A percentile compares a stretch with the other conserved stretches of the same genome.
phyloP scores from a whole-genome alignment of 2,329 filamentous ascomycete species.

The Alternaria sp. region DNA sequence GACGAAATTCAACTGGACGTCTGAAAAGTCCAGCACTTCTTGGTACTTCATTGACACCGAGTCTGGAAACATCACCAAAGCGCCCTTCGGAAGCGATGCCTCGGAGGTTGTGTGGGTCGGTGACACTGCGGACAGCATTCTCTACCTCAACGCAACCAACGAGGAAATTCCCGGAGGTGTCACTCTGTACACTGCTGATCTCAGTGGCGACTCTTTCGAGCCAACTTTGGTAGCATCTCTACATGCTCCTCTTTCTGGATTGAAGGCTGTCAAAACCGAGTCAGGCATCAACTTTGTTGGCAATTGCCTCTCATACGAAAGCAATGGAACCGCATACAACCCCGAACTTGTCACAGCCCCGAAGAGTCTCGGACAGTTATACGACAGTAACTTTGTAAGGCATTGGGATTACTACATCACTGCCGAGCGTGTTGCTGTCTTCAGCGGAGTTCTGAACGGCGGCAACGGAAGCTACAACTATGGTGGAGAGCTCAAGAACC shows the following conservation, averaged over 20 bases:
- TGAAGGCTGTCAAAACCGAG: slow-evolving; percentile 54
- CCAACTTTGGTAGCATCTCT: slow-evolving; percentile 47
- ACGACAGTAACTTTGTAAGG: slow-evolving; percentile 76
- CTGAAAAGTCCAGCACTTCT: slow-evolving; percentile 57
- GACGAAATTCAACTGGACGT: slow-evolving; percentile 46
- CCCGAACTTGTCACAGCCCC: slow-evolving; percentile 64
- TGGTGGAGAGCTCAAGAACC: slow-evolving; percentile 46
- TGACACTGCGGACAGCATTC: slow-evolving; percentile 58
- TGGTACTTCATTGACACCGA: slow-evolving; percentile 41
- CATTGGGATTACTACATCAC: slow-evolving; percentile 81
- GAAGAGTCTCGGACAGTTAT: slow-evolving; percentile 70
- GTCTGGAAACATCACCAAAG: slow-evolving; percentile 41
- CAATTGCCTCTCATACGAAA: slow-evolving; percentile 65
- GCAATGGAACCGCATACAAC: slow-evolving; percentile 74
- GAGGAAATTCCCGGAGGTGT: slow-evolving; percentile 56
- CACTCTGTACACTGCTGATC: slow-evolving; percentile 43
- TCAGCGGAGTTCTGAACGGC: slow-evolving; percentile 67
- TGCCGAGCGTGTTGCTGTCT: slow-evolving; percentile 73
- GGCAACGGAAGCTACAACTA: slow-evolving; percentile 42
- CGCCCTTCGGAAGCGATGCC: slow-evolving; percentile 40
- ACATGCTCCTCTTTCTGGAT: slow-evolving; percentile 56
- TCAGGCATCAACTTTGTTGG: slow-evolving; percentile 56
- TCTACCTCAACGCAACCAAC: slow-evolving; percentile 68
- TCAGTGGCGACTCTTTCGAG: slow-evolving; percentile 30
- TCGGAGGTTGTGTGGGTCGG: slow-evolving; percentile 46